These are phyloP conservation scores for Stramenopiles sp. DNA, from an alignment of 352 stramenopile species.

Conservation along the genomic window DNA sequence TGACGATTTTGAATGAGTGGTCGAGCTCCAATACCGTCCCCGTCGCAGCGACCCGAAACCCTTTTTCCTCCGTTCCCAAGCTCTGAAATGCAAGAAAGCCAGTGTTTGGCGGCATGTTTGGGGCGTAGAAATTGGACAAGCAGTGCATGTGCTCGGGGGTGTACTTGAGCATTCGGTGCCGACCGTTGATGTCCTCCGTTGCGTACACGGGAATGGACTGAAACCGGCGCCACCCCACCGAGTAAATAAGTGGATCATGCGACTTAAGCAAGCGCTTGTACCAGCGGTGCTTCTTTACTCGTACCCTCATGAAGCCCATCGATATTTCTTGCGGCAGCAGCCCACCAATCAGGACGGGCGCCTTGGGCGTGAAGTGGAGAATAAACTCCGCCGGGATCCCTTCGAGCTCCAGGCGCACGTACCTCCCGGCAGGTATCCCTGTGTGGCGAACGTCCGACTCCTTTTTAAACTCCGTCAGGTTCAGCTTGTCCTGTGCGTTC, in stretches of 20 bases:
- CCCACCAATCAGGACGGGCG: slow-evolving; percentile 66
- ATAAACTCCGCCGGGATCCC: slow-evolving; percentile 80
- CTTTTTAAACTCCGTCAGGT: slow-evolving; percentile 78
- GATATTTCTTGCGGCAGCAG: slow-evolving; percentile 83
- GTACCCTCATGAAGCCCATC: slow-evolving; percentile 76
- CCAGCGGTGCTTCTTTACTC: slow-evolving; percentile 98
- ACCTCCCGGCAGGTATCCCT: slow-evolving; percentile 36
- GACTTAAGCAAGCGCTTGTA: slow-evolving; percentile 93
- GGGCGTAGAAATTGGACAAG: slow-evolving; percentile 86
- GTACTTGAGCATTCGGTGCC: slow-evolving; percentile 91
- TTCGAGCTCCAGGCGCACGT: slow-evolving; percentile 89
- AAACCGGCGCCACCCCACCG: slow-evolving; percentile 93
- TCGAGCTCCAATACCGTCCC: slow-evolving; percentile 91
- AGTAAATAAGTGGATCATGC: slow-evolving; percentile 93
- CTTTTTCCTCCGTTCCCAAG: slow-evolving; percentile 29
- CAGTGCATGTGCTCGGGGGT: slow-evolving; percentile 99
- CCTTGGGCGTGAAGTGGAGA: slow-evolving; percentile 68
- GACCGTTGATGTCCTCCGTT: slow-evolving; percentile 88
- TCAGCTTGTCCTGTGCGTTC: slow-evolving; percentile 26
- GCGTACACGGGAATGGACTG: slow-evolving; percentile 94
- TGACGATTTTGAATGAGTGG: slow-evolving; percentile 91
- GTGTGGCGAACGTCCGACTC: slow-evolving; percentile 47
- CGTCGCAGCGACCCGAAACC: slow-evolving; percentile 90
- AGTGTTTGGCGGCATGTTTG: slow-evolving; percentile 84
- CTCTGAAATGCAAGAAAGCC: slow-evolving; percentile 83